Base-by-base conservation (phyloP, 176 grass and related monocot species). In the Oryza nivara region DNA sequence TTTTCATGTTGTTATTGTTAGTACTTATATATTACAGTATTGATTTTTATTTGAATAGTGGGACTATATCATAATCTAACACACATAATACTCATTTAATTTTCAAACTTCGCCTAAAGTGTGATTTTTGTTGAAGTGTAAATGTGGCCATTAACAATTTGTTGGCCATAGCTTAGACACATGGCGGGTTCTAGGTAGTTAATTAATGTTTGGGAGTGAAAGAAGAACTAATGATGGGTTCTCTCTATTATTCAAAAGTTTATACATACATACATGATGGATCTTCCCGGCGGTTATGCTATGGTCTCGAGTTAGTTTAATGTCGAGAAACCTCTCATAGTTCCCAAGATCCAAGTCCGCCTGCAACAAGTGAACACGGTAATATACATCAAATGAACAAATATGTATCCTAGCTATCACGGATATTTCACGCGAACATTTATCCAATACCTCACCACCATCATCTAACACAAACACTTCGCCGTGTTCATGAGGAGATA, bases 311-410 rank as follows among this genome's bases (percentile, higher is more conserved):
- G 82, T 85, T 76, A 91, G 34, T 73, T 91, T 77, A 71, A 82
- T 72, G 35, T 88, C 82, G 0, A 91, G 77, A 67, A 91, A 91
- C 20, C 89, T 81, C 69, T 91, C 89, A 60, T 91, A 88, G 56
- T 91, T 88, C 26, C 89, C 89, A 64, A 91, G 89, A 85, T 85
- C 86, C 78, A 91, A 74, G 20, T 88, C 89, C 40, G 82, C 89
- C 89, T 91, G 13, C 25, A 77, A 91, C 2, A 46, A 67, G 23
- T 19, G 23, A 36, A 66, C 23, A 63, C 20, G 1, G 58, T 19
- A 78, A 2, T 22, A 9, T 47, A 45, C 26, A 67, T 47, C 34
- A 58, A 9, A 36, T 45, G 6, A 80, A 81, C 30, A 81, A 32
- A 41, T 41, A 69, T 71, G 22, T 34, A 32, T 11, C 10, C 82